These are phyloP conservation scores for Talaromyces funiculosus DNA, from an alignment of 2,329 filamentous ascomycete genomes.

Conservation along the genomic window DNA sequence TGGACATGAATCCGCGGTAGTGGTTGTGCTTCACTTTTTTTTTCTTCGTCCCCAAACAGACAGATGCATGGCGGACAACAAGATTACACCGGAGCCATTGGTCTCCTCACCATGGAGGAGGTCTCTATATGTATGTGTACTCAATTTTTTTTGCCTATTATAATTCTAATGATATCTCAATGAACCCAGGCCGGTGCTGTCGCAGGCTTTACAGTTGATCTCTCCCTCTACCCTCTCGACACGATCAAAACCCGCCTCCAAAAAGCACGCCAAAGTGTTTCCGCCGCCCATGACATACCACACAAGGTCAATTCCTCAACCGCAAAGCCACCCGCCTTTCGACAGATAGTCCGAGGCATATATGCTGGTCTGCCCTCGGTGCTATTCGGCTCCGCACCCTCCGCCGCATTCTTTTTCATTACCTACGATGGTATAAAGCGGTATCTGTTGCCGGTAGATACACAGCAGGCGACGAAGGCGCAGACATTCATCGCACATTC, in stretches of 20 bases:
- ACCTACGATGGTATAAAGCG: constrained; percentile 77
- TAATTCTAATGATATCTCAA: neutral
- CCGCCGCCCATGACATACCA: constrained; percentile 17
- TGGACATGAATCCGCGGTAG: constrained; percentile 12
- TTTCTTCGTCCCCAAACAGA: neutral
- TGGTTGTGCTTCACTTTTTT: neutral
- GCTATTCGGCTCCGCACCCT: constrained; percentile 84
- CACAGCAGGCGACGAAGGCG: constrained; percentile 24
- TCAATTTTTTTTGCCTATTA: neutral
- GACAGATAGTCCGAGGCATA: constrained; percentile 83
- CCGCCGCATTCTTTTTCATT: constrained; percentile 94
- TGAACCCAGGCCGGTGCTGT: constrained; percentile 69
- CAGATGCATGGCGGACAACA: constrained; percentile 22
- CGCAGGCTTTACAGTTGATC: constrained; percentile 92
- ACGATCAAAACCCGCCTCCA: constrained; percentile 97
- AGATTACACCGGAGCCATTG: constrained; percentile 28
- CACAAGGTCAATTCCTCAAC: constrained; percentile 56
- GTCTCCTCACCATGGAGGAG: constrained; percentile 41
- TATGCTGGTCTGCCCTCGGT: constrained; percentile 90
- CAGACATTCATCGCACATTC: constrained; percentile 60
- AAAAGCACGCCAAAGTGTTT: constrained; percentile 50
- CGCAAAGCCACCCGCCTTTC: constrained; percentile 53
- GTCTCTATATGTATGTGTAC: constrained; percentile 22
- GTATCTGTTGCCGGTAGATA: constrained; percentile 34
- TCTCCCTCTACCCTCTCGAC: constrained; percentile 95